Evolutionary conservation across 495 filamentous ascomycete genomes (phyloP), one percentile per base, ranked within the genome.

Genomic region (Aspergillus sclerotioniger): DNA sequence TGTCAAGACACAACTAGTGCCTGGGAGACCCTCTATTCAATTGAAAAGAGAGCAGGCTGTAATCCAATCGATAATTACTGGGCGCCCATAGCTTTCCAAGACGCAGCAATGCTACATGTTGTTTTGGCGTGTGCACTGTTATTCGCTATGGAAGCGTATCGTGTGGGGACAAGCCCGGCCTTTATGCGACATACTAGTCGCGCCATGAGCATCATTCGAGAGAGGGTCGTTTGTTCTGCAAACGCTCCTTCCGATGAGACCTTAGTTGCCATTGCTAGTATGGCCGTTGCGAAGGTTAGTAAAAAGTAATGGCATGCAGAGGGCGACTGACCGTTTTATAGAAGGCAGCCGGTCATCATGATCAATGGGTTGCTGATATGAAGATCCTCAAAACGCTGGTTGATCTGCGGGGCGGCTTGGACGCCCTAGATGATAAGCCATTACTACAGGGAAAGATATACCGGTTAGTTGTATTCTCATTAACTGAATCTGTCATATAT

Each of bases 11-110:
- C n/a, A 17, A 43, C 33, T 1, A 28, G 33, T 16, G 21, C 21
- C 16, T 53, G 51, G 51, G 21, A 53, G 17, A 53, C 35, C 7
- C 37, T 53, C 2, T 53, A 53, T n/a, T 53, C 51, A 1, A 53
- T 53, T 8, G 51, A 53, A 16, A 41, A 28, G 16, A 28, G 17
- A 13, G 20, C 10, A 6, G 51, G 51, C 37, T 53, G 35, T 19
- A 53, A 53, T n/a, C 51, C 51, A 3, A 53, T 53, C 32, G 32
- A 25, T 3, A 20, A 53, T 4, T 53, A 43, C 13, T 53, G 51
- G 51, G 10, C 39, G 20, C 51, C 51, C 6, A 28, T 53, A 1
- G 35, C 21, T 12, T 53, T 25, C 16, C 19, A 39, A 3, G 51
- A 53, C 9, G 8, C 51, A 4, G 51, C 51, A 5, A 33, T 53